Conservation (phyloP, 768 basidiomycete genomes). For the Dacryopinax primogenitus region DNA sequence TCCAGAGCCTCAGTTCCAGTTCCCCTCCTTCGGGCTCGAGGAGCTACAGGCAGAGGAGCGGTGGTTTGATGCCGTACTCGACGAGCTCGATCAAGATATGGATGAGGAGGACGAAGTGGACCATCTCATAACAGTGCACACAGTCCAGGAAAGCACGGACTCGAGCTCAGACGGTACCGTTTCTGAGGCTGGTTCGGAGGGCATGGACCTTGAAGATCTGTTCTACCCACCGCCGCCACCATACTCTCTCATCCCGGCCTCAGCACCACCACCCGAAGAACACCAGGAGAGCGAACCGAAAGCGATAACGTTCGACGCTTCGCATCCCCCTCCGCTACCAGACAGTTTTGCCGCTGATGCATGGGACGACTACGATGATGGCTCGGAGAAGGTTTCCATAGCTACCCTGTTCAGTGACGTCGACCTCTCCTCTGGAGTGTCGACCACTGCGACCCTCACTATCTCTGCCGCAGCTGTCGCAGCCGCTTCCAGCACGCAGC, state of each 20-base stretch:
- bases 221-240: slow-evolving; percentile 1
- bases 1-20: background rate
- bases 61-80: background rate
- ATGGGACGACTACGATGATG: slow-evolving; percentile 7
- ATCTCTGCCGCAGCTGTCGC: too few species aligned
- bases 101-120: background rate
- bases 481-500: too few species aligned
- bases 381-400: background rate
- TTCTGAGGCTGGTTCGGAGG: background rate
- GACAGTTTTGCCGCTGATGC: slow-evolving; percentile 4
- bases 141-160: background rate
- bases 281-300: too few species aligned
- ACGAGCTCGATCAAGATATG: background rate
- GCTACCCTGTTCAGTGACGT: background rate
- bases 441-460: too few species aligned
- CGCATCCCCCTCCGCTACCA: background rate
- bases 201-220: background rate
- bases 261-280: too few species aligned
- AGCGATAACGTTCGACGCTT: background rate
- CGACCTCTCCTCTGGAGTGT: too few species aligned
- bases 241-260: background rate
- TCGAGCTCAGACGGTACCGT: background rate
- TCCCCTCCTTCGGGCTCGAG: background rate
- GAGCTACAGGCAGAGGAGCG: background rate
- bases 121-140: background rate